Percentiles rank a stretch among this genome's conserved stretches.
These are phyloP conservation scores for Linanthus parryae DNA, from an alignment of 148 eudicot genomes.

Conservation along the genomic window DNA sequence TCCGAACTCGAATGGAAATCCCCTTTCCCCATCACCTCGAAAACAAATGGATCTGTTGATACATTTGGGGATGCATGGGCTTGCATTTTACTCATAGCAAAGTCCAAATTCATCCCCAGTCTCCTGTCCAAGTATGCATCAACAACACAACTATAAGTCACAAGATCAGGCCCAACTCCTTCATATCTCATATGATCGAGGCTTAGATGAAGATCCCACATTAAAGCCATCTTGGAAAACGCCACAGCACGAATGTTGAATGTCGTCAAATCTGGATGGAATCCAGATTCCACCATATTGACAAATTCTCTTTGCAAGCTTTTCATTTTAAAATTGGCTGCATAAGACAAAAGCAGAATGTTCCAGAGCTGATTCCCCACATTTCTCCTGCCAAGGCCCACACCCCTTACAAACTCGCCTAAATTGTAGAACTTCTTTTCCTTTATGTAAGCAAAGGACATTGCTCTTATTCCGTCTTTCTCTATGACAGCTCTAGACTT, in stretches of 20 bases:
- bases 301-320: slow-evolving; percentile 84
- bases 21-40: slow-evolving; percentile 83
- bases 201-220: slow-evolving; percentile 92
- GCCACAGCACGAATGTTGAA: slow-evolving; percentile 74
- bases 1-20: slow-evolving; percentile 76
- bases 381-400: slow-evolving; percentile 76
- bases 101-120: slow-evolving; percentile 68
- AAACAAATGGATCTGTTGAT: slow-evolving; percentile 57
- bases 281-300: slow-evolving; percentile 75
- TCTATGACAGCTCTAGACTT: slow-evolving; percentile 62
- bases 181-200: slow-evolving; percentile 82
- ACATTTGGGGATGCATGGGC: slow-evolving; percentile 38
- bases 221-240: slow-evolving; percentile 75
- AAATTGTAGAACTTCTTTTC: slow-evolving; percentile 51
- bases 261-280: slow-evolving; percentile 65
- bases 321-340: slow-evolving; percentile 91
- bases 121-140: slow-evolving; percentile 83
- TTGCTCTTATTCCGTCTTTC: slow-evolving; percentile 54
- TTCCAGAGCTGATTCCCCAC: slow-evolving; percentile 91
- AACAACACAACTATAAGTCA: slow-evolving; percentile 89
- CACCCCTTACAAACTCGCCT: slow-evolving; percentile 66
- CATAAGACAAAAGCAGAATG: slow-evolving; percentile 77
- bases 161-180: slow-evolving; percentile 74
- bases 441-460: slow-evolving; percentile 52
- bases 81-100: slow-evolving; percentile 59